A percentile compares a stretch with the other conserved stretches of the same genome.
Evolutionary conservation across 805 yeast genomes (phyloP).

Genomic region (Debaryomyces maramus): DNA sequence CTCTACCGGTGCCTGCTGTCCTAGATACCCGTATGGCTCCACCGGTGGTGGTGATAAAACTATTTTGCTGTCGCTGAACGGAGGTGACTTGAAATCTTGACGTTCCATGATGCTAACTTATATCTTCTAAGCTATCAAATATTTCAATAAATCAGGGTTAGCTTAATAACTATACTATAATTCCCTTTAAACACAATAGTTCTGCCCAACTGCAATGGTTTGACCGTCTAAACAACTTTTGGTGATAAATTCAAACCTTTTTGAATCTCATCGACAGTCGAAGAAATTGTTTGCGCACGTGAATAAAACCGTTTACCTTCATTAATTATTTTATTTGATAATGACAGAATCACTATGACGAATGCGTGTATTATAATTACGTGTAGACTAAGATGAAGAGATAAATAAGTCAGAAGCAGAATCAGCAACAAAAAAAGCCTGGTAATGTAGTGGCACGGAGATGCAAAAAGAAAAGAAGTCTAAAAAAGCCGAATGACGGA

Average conservation of each 20-base stretch:
- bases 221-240: neutral
- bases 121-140: too few species aligned
- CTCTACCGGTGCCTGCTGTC: neutral
- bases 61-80: slow-evolving; percentile 34
- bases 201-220: neutral
- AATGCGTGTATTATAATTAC: neutral
- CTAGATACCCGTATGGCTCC: slow-evolving; percentile 15
- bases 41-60: slow-evolving; percentile 44
- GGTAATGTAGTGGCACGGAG: too few species aligned
- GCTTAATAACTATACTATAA: neutral
- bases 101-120: neutral
- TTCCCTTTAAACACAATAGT: neutral
- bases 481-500: neutral
- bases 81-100: slow-evolving; percentile 15
- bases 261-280: neutral
- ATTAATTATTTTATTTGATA: too few species aligned
- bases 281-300: neutral
- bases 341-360: too few species aligned
- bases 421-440: too few species aligned
- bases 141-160: too few species aligned
- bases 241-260: neutral
- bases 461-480: neutral
- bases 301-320: too few species aligned
- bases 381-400: too few species aligned
- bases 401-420: too few species aligned